A percentile compares a stretch with the other conserved stretches of the same genome.
Evolutionary conservation across 441 rosid species (phyloP).

Genomic region (Populus hybrid): DNA sequence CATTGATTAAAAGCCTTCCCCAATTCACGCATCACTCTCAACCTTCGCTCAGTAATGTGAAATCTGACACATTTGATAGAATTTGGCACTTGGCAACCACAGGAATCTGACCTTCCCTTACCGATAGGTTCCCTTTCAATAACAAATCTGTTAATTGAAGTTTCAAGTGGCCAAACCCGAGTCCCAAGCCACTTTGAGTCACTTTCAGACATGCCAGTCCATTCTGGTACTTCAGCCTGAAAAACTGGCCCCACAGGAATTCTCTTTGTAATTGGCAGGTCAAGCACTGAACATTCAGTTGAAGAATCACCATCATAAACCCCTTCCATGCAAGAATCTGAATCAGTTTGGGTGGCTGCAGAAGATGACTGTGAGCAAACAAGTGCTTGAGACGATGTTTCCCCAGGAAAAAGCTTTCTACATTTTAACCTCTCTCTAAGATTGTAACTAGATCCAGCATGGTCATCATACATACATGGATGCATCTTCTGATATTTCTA

Average conservation of each 20-base stretch:
- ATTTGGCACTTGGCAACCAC: constrained; percentile 60
- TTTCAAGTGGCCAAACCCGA: constrained; percentile 66
- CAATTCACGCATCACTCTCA: constrained; percentile 59
- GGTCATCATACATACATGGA: constrained; percentile 72
- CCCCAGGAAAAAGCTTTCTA: constrained; percentile 22
- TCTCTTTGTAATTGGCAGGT: constrained; percentile 31
- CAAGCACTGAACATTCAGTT: constrained; percentile 32
- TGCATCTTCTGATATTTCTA: constrained; percentile 79
- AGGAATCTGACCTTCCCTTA: constrained; percentile 72
- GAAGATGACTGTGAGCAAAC: constrained; percentile 27
- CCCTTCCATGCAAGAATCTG: constrained; percentile 23
- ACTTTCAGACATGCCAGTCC: constrained; percentile 56
- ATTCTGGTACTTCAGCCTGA: constrained; percentile 75
- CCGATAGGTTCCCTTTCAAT: constrained; percentile 88
- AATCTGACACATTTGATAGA: constrained; percentile 71
- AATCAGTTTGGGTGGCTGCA: constrained; percentile 21
- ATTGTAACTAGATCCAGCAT: constrained; percentile 59
- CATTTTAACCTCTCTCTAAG: constrained; percentile 63
- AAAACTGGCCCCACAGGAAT: constrained; percentile 56
- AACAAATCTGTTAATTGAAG: constrained; percentile 25
- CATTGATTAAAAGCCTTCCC: constrained; percentile 58
- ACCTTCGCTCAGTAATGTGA: constrained; percentile 53
- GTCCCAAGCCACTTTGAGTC: constrained; percentile 78
- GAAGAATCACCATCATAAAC: constrained; percentile 22
- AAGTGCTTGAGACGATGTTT: constrained; percentile 22